These are phyloP conservation scores for Metarhizium guizhouense DNA, from an alignment of 2,329 filamentous ascomycete genomes.

Conservation along the genomic window DNA sequence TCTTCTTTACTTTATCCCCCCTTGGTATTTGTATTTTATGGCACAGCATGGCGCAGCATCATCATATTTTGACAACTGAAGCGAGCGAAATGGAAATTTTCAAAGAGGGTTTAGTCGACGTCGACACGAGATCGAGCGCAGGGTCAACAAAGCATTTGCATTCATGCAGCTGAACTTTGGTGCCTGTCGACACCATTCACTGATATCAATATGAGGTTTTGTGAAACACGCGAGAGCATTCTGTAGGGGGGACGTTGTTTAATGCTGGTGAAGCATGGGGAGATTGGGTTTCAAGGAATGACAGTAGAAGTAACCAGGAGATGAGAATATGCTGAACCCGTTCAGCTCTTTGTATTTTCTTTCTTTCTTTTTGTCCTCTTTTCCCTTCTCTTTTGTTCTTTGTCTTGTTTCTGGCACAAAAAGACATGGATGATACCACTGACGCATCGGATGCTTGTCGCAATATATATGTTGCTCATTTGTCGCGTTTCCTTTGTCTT, in stretches of 20 bases:
- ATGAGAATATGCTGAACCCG: neutral
- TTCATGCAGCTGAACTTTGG: neutral
- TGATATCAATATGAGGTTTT: neutral
- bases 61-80: neutral
- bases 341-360: neutral
- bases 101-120: neutral
- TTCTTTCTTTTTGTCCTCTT: slow-evolving; percentile 16
- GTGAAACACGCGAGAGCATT: neutral
- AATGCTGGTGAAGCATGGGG: neutral
- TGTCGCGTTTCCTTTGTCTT: slow-evolving; percentile 13
- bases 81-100: slow-evolving; percentile 9
- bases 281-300: neutral
- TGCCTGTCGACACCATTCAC: neutral
- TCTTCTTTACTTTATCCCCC: slow-evolving; percentile 1
- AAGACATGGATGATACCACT: slow-evolving; percentile 34
- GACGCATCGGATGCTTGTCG: slow-evolving; percentile 27
- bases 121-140: neutral
- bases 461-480: slow-evolving; percentile 14
- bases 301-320: neutral
- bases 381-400: slow-evolving; percentile 8
- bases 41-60: slow-evolving; percentile 3
- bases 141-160: neutral
- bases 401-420: slow-evolving; percentile 19
- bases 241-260: neutral
- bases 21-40: slow-evolving; percentile 2